Percentiles rank a stretch among this genome's conserved stretches.
phyloP scores from a whole-genome alignment of 768 basidiomycete genomes.

The Tylopilus sp. region DNA sequence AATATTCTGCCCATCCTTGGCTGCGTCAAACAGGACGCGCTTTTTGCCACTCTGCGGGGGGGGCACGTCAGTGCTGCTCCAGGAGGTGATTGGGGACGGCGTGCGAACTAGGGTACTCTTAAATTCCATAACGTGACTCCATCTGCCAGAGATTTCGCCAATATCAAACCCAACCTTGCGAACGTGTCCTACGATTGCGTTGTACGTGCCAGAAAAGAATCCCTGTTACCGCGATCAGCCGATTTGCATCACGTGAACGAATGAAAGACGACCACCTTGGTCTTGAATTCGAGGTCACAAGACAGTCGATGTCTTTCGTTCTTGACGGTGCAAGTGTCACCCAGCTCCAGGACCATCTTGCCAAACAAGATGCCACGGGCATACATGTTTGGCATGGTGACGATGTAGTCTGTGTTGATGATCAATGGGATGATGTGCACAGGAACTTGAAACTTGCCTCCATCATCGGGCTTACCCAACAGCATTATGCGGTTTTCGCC shows the following conservation, averaged over 20 bases:
- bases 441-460: constrained; percentile 51
- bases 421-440: constrained; percentile 2
- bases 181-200: constrained; percentile 80
- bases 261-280: constrained; percentile 59
- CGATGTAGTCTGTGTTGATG: constrained; percentile 67
- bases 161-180: constrained; percentile 60
- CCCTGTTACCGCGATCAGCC: constrained; percentile 49
- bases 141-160: constrained; percentile 87
- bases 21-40: constrained; percentile 81
- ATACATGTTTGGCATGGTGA: constrained; percentile 99
- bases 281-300: constrained; percentile 95
- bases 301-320: constrained; percentile 72
- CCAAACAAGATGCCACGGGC: constrained; percentile 84
- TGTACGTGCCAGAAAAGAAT: constrained; percentile 97
- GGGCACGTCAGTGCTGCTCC: background rate
- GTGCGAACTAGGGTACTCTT: constrained; percentile 59
- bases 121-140: constrained; percentile 89
- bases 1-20: constrained; percentile 67
- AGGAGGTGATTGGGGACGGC: background rate
- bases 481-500: constrained; percentile 88
- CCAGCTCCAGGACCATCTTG: constrained; percentile 95
- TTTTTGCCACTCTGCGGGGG: constrained; percentile 55
- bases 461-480: constrained; percentile 81
- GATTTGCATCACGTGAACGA: background rate
- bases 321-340: constrained; percentile 82